Base-by-base conservation (phyloP, 2,329 filamentous ascomycete genomes). In the Rutstroemia sp. region DNA sequence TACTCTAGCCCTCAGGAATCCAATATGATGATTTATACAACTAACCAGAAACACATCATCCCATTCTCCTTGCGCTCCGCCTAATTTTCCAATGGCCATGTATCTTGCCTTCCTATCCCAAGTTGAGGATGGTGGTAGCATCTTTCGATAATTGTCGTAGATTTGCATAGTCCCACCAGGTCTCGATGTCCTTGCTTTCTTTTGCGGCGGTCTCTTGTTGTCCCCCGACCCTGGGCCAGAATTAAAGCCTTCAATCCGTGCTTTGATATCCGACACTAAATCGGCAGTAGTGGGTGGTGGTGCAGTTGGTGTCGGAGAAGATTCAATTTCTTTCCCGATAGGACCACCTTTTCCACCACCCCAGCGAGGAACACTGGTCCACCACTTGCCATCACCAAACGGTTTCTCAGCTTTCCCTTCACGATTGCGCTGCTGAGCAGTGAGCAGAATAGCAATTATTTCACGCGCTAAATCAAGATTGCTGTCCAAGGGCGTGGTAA, bases 1-100 rank as follows among this genome's bases (percentile, higher is more conserved):
- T 18, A 86, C 80, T n/a, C 81, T 75, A 25, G 83, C 76, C 23
- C 83, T 71, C 57, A 86, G 64, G 49, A 86, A 68, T 25, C 75
- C 79, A 12, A 86, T 60, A 63, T 86, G 83, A 63, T 86, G 83
- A 66, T 84, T 84, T 30, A 86, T 67, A 4, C 75, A 77, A 68
- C 80, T 84, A 42, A 86, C 67, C 42, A 86, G 73, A 60, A 83
- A 86, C 2, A 86, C 71, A 62, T 86, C 82, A 61, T 86, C 83
- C 63, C 78, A 79, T 37, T 86, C 82, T 63, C 78, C 79, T 30
- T 73, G 73, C 2, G 69, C 72, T 2, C 76, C 77, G 1, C 63
- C 63, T 10, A 69, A 67, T 60, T 76, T 78, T 5, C 82, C 82
- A 57, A 86, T 80, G 21, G 81, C 75, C 59, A 74, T 69, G 65